phyloP scores from a whole-genome alignment of 2,329 filamentous ascomycete genomes.

The Pestalotiopsis sp. region DNA sequence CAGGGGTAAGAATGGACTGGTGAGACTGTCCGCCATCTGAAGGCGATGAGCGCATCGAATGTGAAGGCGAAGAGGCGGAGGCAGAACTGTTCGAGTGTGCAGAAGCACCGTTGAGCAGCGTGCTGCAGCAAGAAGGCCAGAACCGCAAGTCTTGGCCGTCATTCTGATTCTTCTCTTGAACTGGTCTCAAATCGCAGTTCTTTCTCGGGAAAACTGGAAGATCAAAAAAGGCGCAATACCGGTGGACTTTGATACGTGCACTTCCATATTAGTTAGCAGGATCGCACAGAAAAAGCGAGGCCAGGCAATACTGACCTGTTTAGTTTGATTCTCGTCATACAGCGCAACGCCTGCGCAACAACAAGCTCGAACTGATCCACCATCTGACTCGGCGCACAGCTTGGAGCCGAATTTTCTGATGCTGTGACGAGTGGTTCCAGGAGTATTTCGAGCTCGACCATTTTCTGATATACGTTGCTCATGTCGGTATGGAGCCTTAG shows the following conservation, averaged over 20 bases:
- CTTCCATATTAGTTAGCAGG: conserved; percentile 28
- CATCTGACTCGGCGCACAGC: conserved; percentile 35
- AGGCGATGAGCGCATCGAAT: conserved; percentile 31
- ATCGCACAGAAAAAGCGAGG: background rate
- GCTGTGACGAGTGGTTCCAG: conserved; percentile 40
- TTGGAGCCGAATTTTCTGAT: conserved; percentile 38
- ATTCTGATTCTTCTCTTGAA: conserved; percentile 21
- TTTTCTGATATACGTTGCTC: conserved; percentile 41
- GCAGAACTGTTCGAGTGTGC: conserved; percentile 23
- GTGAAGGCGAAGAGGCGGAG: conserved; percentile 30
- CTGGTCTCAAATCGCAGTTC: conserved; percentile 49
- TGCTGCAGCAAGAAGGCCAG: conserved; percentile 39
- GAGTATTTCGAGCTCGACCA: conserved; percentile 42
- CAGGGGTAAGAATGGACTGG: conserved; percentile 16
- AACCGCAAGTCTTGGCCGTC: conserved; percentile 32
- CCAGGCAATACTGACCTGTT: conserved; percentile 40
- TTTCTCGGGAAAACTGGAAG: conserved; percentile 50
- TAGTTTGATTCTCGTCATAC: conserved; percentile 52
- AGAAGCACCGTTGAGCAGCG: conserved; percentile 26
- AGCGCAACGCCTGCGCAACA: conserved; percentile 45
- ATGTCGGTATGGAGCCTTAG: conserved; percentile 40
- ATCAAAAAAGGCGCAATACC: conserved; percentile 54
- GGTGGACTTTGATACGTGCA: conserved; percentile 54
- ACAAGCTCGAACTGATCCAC: conserved; percentile 42
- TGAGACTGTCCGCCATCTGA: conserved; percentile 17